Evolutionary conservation across 225 moss, liverwort and hornwort genomes (phyloP).

Genomic region (Ulota crispa): DNA sequence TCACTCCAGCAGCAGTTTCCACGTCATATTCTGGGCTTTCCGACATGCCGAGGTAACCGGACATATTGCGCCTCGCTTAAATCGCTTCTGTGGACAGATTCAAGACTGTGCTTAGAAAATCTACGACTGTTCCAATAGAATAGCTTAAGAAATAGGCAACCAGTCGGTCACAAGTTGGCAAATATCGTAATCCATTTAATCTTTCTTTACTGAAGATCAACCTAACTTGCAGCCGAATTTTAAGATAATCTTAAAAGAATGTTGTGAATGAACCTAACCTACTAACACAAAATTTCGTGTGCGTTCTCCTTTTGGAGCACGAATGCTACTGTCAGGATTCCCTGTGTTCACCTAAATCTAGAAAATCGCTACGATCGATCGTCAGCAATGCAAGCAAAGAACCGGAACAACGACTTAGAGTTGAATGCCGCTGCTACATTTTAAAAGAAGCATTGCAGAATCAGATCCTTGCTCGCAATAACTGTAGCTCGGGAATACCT

Average conservation of each 20-base stretch:
- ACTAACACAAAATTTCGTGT: background rate
- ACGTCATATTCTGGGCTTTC: slow-evolving; percentile 20
- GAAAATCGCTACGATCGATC: background rate
- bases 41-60: slow-evolving; percentile 26
- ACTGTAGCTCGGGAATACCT: background rate
- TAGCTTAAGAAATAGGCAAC: background rate
- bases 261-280: background rate
- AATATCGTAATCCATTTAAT: background rate
- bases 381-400: background rate
- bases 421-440: background rate
- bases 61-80: background rate
- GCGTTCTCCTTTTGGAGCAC: background rate
- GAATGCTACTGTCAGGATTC: background rate
- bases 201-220: background rate
- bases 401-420: background rate
- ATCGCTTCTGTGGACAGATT: slow-evolving; percentile 11
- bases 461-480: background rate
- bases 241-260: background rate
- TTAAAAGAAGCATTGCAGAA: background rate
- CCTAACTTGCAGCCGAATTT: background rate
- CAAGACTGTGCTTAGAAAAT: slow-evolving; percentile 5
- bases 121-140: background rate
- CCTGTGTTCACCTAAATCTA: background rate
- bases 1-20: slow-evolving; percentile 20
- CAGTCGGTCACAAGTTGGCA: background rate